Percentiles rank a stretch among this genome's conserved stretches.
Conservation (phyloP, 2,329 filamentous ascomycete genomes). For the Penicillium occitanis region DNA sequence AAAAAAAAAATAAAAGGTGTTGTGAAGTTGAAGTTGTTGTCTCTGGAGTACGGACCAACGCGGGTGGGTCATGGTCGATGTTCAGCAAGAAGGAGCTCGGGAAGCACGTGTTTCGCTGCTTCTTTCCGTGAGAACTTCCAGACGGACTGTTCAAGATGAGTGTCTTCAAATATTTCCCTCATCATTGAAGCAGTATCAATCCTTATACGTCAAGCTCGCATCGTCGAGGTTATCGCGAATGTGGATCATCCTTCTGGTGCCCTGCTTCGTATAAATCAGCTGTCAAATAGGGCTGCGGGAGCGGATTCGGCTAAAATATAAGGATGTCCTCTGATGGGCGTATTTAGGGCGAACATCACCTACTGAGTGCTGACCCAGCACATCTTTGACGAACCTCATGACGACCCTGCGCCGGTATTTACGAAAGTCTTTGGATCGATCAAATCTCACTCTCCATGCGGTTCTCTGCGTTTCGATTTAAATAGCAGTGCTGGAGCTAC, state of each 20-base stretch:
- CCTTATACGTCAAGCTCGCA: neutral
- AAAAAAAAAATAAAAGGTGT: neutral
- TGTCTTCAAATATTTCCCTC: neutral
- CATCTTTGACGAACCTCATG: neutral
- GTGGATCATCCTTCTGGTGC: neutral
- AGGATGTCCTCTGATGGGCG: neutral
- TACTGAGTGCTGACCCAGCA: neutral
- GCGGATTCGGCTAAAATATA: conserved; percentile 5
- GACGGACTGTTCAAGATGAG: neutral
- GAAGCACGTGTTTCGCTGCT: conserved; percentile 6
- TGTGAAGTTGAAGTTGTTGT: neutral
- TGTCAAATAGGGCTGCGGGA: neutral
- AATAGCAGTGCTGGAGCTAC: neutral
- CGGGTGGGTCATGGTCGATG: neutral
- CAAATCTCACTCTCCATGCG: neutral
- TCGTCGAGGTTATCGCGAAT: neutral
- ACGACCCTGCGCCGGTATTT: too few relatives aligned
- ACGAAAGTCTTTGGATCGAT: neutral
- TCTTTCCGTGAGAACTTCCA: neutral
- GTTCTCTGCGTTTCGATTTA: too few relatives aligned
- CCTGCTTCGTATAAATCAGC: neutral
- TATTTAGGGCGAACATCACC: neutral
- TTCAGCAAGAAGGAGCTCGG: conserved; percentile 2
- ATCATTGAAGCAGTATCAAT: neutral
- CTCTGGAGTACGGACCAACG: neutral